These are phyloP conservation scores for Nemania diffusa DNA, from an alignment of 2,329 filamentous ascomycete species.

Conservation along the genomic window DNA sequence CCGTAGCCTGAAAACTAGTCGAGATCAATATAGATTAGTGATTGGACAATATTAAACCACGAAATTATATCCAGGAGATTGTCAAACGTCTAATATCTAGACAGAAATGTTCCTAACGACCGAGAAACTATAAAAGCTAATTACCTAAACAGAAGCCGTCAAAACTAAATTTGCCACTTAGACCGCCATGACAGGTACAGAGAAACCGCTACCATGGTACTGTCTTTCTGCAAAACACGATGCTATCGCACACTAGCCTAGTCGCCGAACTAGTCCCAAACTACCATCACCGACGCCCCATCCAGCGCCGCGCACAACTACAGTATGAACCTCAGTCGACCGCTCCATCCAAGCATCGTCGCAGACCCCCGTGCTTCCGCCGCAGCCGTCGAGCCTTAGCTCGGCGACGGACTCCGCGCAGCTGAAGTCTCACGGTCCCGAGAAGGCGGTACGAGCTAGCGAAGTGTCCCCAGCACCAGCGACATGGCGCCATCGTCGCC, in stretches of 20 bases:
- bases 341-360: background rate
- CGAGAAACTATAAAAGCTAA: no score
- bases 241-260: background rate
- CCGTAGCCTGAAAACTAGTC: background rate
- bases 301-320: background rate
- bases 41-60: no score
- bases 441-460: background rate
- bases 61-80: background rate
- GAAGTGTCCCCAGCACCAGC: background rate
- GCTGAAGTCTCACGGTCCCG: background rate
- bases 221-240: background rate
- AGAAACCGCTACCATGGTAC: no score
- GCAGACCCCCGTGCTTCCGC: background rate
- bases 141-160: no score
- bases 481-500: background rate
- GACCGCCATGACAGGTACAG: no score
- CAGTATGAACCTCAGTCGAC: background rate
- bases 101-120: no score
- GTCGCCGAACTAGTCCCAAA: background rate
- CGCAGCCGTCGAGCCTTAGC: background rate
- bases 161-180: no score
- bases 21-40: background rate
- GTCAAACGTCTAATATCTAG: background rate
- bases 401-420: background rate
- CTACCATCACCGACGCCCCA: background rate